phyloP scores from a whole-genome alignment of 768 basidiomycete genomes.

The Pisolithus marmoratus region DNA sequence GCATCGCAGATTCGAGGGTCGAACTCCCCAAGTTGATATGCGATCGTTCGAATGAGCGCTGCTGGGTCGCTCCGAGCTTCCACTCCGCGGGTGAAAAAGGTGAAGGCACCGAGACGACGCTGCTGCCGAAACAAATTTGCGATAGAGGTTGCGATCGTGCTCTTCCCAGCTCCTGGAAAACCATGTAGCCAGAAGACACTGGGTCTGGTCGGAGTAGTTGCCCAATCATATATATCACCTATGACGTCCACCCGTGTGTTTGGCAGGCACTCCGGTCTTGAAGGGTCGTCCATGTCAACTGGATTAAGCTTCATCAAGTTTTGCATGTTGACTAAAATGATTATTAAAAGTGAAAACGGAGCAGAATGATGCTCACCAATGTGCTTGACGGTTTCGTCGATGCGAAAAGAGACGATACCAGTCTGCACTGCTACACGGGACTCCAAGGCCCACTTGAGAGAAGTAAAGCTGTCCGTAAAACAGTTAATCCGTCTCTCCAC shows the following conservation, averaged over 20 bases:
- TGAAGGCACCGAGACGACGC: slow-evolving; percentile 31
- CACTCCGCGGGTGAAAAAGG: slow-evolving; percentile 30
- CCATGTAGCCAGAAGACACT: slow-evolving; percentile 32
- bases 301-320: slow-evolving; percentile 21
- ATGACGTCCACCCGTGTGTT: slow-evolving; percentile 27
- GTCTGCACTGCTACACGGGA: slow-evolving; percentile 20
- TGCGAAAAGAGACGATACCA: slow-evolving; percentile 23
- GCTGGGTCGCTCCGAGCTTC: slow-evolving; percentile 24
- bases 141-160: slow-evolving; percentile 30
- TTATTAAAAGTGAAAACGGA: neutral
- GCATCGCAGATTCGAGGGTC: slow-evolving; percentile 23
- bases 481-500: slow-evolving; percentile 13
- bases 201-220: slow-evolving; percentile 12
- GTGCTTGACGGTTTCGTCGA: slow-evolving; percentile 21
- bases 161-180: slow-evolving; percentile 33
- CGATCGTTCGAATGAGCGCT: slow-evolving; percentile 29
- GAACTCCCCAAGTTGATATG: slow-evolving; percentile 29
- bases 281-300: slow-evolving; percentile 23
- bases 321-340: slow-evolving; percentile 14
- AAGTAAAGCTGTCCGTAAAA: slow-evolving; percentile 18
- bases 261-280: slow-evolving; percentile 24
- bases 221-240: slow-evolving; percentile 20
- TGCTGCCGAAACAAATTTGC: slow-evolving; percentile 28
- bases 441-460: slow-evolving; percentile 22
- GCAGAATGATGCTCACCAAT: slow-evolving; percentile 12